Base-by-base conservation (phyloP, 2,329 filamentous ascomycete genomes). In the Fusarium chaquense region DNA sequence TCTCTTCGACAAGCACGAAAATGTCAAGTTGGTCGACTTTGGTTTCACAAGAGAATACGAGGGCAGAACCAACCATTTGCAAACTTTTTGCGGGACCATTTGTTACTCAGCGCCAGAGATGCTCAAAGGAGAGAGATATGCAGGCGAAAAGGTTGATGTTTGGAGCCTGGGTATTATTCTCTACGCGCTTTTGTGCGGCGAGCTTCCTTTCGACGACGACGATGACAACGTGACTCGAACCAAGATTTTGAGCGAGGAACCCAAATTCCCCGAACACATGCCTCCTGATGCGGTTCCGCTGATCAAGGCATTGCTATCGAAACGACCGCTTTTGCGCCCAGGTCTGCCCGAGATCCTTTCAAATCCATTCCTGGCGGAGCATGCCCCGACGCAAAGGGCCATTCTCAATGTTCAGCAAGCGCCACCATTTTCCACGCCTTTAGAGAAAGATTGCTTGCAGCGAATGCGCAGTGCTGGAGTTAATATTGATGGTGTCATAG, bases 101-200 rank as follows among this genome's bases (percentile, higher is more conserved):
- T 98, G 95, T 82, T 99, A 99, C 81, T 97, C 94, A 57, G 96
- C 96, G 4, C 96, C 96, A 3, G 96, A 99, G 80, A 99, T 99
- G 96, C 86, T 99, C 41, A 97, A 96, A 79, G 96, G 94, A 40
- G 96, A 99, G 79, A 98, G 97, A 80, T 99, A 99, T 78, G 96
- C 94, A 0, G 95, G 94, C 28, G 94, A 98, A 82, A 98, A 98
- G 82, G 95, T 99, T 50, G 96, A 99, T 76, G 94, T 99, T 6
- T 99, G 93, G 93, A 96, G 93, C 76, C 78, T 97, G 70, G 93
- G 93, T 15, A 91, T 97, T 58, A 96, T 97, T 65, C 83, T 96
- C 2, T 96, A 94, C 76, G 93, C 93, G 50, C 82, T 97, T 61
- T 83, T 97, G 28, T 93, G 91, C 67, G 93, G 93, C 58, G 93